Evolutionary conservation across 148 eudicot genomes (phyloP).

Genomic region (Arctostaphylos glauca): DNA sequence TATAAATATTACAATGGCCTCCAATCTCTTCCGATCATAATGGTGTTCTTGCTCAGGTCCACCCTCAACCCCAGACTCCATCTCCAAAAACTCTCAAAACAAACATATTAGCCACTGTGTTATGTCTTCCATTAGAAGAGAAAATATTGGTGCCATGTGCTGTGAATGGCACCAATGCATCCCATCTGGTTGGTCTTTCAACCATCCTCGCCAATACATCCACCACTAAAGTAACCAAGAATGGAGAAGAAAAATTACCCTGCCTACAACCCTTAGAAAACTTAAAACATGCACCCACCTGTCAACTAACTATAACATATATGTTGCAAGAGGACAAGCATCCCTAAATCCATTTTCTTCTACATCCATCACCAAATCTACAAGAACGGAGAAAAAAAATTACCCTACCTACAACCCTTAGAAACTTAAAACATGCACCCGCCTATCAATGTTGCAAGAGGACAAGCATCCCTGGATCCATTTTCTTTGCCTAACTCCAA

Average conservation of each 20-base stretch:
- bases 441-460: neutral
- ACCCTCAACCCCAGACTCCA: neutral
- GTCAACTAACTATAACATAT: neutral
- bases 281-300: neutral
- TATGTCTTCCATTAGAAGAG: neutral
- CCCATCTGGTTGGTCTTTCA: neutral
- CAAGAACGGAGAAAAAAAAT: neutral
- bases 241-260: neutral
- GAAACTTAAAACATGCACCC: neutral
- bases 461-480: neutral
- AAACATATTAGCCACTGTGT: neutral
- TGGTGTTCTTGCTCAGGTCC: neutral
- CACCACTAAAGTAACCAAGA: neutral
- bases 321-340: neutral
- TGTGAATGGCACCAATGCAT: neutral
- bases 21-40: neutral
- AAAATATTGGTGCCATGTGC: slow-evolving; percentile 3
- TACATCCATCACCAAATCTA: neutral
- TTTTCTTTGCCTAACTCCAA: neutral
- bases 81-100: neutral
- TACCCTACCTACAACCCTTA: neutral
- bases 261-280: neutral
- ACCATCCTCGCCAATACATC: neutral
- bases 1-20: neutral
- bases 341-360: neutral